Evolutionary conservation across 352 stramenopile species (phyloP), one percentile per base, ranked within the genome.

Genomic region (Phytophthora pisi): DNA sequence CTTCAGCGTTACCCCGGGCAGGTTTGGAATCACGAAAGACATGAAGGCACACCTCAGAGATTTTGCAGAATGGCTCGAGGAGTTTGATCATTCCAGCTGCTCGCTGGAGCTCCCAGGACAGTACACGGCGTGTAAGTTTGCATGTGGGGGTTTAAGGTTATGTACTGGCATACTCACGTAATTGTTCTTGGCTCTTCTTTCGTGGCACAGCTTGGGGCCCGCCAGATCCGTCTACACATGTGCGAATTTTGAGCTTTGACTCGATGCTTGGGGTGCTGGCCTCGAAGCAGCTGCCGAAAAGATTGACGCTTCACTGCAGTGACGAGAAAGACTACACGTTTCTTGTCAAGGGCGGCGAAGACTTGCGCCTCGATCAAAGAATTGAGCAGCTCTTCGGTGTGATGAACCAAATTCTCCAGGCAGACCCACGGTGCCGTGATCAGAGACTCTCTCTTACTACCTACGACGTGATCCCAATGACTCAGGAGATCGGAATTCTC

Each of bases 301-400:
- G 88, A 47, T 71, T 97, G 43, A 86, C 78, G 7, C 64, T 96
- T n/a, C 84, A 90, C 53, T 89, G 87, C 54, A 95, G 82, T 57
- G 84, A 96, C 65, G 86, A 93, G 51, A 81, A 78, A 36, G 81
- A 92, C 51, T 91, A 96, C 64, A 92, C 86, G 4, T 96, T 95
- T 46, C 75, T 96, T 7, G 87, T 98, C 2, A 98, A 98, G 64
- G 92, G 91, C 24, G 93, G 92, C 2, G 93, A 98, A 74, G 93
- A 98, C 52, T 67, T 97, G 56, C 87, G 93, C 5, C 79, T 97
- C 55, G 93, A 98, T 68, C 85, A 97, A 62, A 87, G 93, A 52
- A 97, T 98, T 53, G 88, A 98, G 61, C 90, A 97, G 61, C 70
- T 98, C 4, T 98, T 98, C 74, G 84, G 85, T 20, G 82, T 97